Evolutionary conservation across 1,284 basidiomycete genomes (phyloP), one percentile per base, ranked within the genome.

Genomic region (Pyrrhoderma lamaoense): DNA sequence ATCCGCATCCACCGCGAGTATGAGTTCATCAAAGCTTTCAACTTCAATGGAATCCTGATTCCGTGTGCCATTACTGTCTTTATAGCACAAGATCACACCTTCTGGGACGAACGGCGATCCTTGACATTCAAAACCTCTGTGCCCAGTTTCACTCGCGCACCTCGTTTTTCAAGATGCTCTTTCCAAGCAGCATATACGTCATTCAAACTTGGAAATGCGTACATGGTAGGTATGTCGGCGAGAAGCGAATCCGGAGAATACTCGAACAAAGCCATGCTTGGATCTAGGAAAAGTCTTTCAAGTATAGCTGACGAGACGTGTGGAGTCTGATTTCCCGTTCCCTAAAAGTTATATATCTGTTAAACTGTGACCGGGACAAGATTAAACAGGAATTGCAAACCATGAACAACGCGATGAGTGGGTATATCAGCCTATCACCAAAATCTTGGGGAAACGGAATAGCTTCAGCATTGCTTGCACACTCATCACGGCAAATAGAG

Each of bases 11-110:
- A 79, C 66, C 8, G 75, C 75, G 8, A 85, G 64, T 19, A 85
- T 75, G 51, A 86, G 67, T 59, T 85, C 79, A 62, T 85, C 81
- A 59, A 77, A 85, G 14, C 65, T 65, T 51, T 78, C 79, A 16
- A 69, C 62, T 14, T 63, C 58, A 16, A 60, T 62, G 16, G 60
- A 60, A n/a, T 61, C 44, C 7, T 42, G 42, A 40, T 40, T 16
- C 8, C n/a, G 21, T 5, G n/a, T 5, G n/a, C 7, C 38, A 16
- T 55, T 53, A 40, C 65, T 60, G 16, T 57, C 61, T 37, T 48
- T 50, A 23, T 37, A 56, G 36, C 50, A 47, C 16, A 61, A 45
- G 5, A 49, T 45, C 14, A 60, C 59, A 3, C 44, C 19, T 42
- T 54, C 51, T 11, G 27, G 27, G 27, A 31, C 44, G 57, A 56